phyloP scores from a whole-genome alignment of 371 early-diverging fungal genomes.

The Lichtheimia ornata region DNA sequence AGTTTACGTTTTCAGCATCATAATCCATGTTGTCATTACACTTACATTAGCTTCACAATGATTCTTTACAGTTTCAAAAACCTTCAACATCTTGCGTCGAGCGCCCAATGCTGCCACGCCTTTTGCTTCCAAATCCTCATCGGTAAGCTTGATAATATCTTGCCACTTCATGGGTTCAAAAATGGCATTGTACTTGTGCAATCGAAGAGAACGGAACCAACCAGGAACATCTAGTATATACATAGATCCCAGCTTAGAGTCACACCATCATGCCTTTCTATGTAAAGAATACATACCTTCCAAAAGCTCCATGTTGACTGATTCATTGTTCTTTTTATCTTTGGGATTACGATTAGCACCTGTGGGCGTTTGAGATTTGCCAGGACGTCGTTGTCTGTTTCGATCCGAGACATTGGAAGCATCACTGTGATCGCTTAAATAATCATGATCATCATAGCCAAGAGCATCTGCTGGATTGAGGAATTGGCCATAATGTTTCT shows the following conservation, averaged over 20 bases:
- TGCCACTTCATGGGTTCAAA: slow-evolving; percentile 90
- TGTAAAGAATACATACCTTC: slow-evolving; percentile 48
- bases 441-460: slow-evolving; percentile 28
- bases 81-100: slow-evolving; percentile 94
- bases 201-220: slow-evolving; percentile 86
- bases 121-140: slow-evolving; percentile 77
- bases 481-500: slow-evolving; percentile 31
- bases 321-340: slow-evolving; percentile 75
- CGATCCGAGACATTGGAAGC: slow-evolving; percentile 17
- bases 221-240: slow-evolving; percentile 80
- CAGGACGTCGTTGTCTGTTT: slow-evolving; percentile 9
- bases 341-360: slow-evolving; percentile 47
- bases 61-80: slow-evolving; percentile 82
- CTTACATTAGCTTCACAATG: slow-evolving; percentile 57
- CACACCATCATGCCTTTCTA: background rate
- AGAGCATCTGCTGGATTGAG: slow-evolving; percentile 29
- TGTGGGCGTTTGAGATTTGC: slow-evolving; percentile 12
- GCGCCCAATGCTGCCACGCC: slow-evolving; percentile 96
- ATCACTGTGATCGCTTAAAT: slow-evolving; percentile 56
- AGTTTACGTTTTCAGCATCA: slow-evolving; percentile 22
- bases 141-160: slow-evolving; percentile 83
- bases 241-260: background rate
- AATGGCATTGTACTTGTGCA: slow-evolving; percentile 92
- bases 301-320: slow-evolving; percentile 71
- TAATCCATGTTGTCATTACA: background rate